Evolutionary conservation across 352 stramenopile genomes (phyloP).

Genomic region (Pythium volutum): DNA sequence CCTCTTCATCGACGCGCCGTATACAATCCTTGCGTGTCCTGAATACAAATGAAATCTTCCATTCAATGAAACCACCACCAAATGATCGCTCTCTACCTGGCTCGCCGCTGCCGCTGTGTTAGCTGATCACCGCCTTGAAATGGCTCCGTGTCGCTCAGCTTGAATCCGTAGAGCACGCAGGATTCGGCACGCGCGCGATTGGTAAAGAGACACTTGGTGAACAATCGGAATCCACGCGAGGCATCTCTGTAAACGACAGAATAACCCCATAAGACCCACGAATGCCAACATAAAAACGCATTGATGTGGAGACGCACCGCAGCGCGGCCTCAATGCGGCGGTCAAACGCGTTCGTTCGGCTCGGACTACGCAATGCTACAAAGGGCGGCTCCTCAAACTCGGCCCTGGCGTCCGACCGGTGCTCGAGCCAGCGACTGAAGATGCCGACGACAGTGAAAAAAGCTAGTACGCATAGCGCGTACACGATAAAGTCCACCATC

Average conservation of each 20-base stretch:
- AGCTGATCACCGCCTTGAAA: neutral
- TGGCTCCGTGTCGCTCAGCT: neutral
- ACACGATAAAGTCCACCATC: constrained; percentile 12
- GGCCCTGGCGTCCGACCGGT: neutral
- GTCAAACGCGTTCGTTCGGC: constrained; percentile 21
- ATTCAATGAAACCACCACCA: neutral
- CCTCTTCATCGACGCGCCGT: constrained; percentile 2
- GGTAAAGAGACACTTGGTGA: constrained; percentile 18
- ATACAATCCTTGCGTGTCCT: constrained; percentile 13
- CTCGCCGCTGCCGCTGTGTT: constrained; percentile 15
- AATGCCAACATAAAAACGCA: neutral
- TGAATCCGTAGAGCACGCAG: constrained; percentile 14
- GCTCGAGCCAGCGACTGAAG: constrained; percentile 20
- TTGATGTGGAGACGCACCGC: constrained; percentile 3
- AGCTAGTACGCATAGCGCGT: constrained; percentile 7
- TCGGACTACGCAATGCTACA: constrained; percentile 21
- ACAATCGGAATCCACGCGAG: constrained; percentile 12
- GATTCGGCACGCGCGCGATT: constrained; percentile 9
- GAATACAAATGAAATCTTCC: neutral
- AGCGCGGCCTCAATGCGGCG: constrained; percentile 19
- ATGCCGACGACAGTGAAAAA: constrained; percentile 13
- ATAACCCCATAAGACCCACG: neutral
- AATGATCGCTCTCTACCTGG: constrained; percentile 1
- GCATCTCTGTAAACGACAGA: constrained; percentile 11
- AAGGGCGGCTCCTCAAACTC: constrained; percentile 12